Evolutionary conservation across 106 monocot species (phyloP).

Genomic region (Posidonia australis): DNA sequence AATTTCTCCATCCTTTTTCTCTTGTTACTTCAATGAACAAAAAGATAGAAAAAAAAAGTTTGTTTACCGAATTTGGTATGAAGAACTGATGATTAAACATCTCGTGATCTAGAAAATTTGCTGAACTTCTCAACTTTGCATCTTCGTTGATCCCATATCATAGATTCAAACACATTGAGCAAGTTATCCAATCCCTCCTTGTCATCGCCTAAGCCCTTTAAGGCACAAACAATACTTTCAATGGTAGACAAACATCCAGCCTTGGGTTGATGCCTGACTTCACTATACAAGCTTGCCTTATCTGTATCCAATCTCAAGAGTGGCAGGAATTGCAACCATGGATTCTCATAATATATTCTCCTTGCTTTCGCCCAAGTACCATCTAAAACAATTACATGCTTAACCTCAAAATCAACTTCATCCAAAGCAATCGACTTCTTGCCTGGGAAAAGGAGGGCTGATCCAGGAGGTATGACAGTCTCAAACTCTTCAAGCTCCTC

Average conservation of each 20-base stretch:
- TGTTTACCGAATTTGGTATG: no score
- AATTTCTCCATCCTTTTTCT: no score
- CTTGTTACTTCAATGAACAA: no score
- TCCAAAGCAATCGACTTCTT: constrained; percentile 23
- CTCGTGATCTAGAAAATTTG: background rate
- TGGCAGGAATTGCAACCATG: constrained; percentile 77
- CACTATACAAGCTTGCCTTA: constrained; percentile 68
- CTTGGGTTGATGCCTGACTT: constrained; percentile 80
- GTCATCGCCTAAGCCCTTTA: constrained; percentile 49
- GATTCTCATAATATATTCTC: constrained; percentile 87
- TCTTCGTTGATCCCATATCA: constrained; percentile 70
- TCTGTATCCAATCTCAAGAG: constrained; percentile 46
- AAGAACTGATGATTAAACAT: background rate
- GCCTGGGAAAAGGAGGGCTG: constrained; percentile 61
- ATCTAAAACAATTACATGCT: constrained; percentile 74
- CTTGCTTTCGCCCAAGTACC: constrained; percentile 87
- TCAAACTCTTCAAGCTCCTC: constrained; percentile 53
- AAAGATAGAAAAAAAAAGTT: no score
- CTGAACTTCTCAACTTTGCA: constrained; percentile 66
- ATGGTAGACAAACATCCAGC: constrained; percentile 77
- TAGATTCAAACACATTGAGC: constrained; percentile 67
- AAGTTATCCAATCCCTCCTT: constrained; percentile 47
- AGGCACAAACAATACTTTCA: constrained; percentile 73
- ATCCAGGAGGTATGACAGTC: constrained; percentile 41
- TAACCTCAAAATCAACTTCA: constrained; percentile 52